Evolutionary conservation across 148 eudicot species (phyloP), one percentile per base, ranked within the genome.

Genomic region (Rhododendron griersonianum): DNA sequence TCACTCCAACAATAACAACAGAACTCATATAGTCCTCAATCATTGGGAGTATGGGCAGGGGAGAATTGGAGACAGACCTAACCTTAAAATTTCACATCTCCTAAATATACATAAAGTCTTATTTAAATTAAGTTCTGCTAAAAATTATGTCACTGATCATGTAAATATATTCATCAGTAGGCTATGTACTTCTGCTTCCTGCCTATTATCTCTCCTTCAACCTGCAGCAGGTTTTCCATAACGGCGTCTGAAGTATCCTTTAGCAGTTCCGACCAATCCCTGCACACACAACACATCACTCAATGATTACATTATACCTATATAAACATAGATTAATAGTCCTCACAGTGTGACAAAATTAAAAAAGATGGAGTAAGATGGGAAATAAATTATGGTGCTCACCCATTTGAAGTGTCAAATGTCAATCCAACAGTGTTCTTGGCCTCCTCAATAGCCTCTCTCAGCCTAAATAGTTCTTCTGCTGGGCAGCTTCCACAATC

Each of bases 351-450:
- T 55, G 19, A 55, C 3, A 55, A 55, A 55, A 55, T 51, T 16
- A 18, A 39, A 16, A 35, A n/a, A 10, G 9, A 25, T 2, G 16
- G 19, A 55, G 45, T 11, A 10, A 82, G 8, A 61, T 59, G 10
- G 28, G 45, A 10, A 83, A 30, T 35, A 10, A 83, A 30, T 35
- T 33, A 10, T 5, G 30, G 3, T 82, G 33, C 86, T 88, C 25
- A 93, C 95, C 92, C 95, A 5, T 55, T 88, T 1, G 69, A 85
- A 1, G 91, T 87, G 57, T 93, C 92, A 55, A 93, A 93, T 25
- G 93, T 84, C 14, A 93, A 11, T 6, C 95, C 95, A 83, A 93
- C 93, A 3, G 88, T 93, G 57, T 41, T 11, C 67, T 79, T 93
- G 44, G 91, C 92, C 53, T 90, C 91, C 86, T 91, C 90, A 30